A percentile compares a stretch with the other conserved stretches of the same genome.
Evolutionary conservation across 106 monocot species (phyloP).

Genomic region (Ottelia alismoides): DNA sequence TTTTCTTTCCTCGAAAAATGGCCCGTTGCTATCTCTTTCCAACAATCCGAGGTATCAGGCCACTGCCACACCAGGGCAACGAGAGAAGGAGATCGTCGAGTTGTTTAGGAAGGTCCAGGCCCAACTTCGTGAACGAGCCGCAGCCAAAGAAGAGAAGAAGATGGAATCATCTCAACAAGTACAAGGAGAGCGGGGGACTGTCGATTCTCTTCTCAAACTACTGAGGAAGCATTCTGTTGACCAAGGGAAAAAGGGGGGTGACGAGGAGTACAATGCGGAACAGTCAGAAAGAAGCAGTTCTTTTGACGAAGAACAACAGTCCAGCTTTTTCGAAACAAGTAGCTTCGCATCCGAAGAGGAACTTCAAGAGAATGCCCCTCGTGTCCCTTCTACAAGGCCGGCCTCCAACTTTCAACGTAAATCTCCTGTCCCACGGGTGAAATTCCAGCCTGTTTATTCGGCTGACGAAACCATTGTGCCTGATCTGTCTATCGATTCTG

Average conservation of each 20-base stretch:
- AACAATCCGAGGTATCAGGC: conserved; percentile 46
- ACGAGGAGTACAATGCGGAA: conserved; percentile 20
- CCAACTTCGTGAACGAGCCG: conserved; percentile 53
- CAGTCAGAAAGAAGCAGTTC: conserved; percentile 23
- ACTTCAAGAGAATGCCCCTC: conserved; percentile 9
- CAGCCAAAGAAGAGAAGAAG: conserved; percentile 61
- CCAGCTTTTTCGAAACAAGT: conserved; percentile 27
- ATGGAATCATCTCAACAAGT: conserved; percentile 46
- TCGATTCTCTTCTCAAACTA: conserved; percentile 75
- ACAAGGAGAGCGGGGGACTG: conserved; percentile 55
- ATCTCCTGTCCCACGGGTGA: conserved; percentile 70
- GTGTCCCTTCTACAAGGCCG: conserved; percentile 28
- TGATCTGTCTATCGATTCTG: neutral
- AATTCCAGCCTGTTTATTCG: conserved; percentile 65
- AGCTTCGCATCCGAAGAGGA: conserved; percentile 25
- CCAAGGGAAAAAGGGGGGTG: conserved; percentile 30
- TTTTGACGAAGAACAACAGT: conserved; percentile 36
- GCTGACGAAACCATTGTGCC: conserved; percentile 19
- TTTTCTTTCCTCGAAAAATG: conserved; percentile 51
- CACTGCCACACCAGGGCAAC: conserved; percentile 55
- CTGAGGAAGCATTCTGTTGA: conserved; percentile 65
- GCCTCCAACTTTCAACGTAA: conserved; percentile 55
- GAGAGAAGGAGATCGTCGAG: conserved; percentile 83
- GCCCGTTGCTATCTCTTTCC: conserved; percentile 44
- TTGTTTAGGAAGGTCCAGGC: conserved; percentile 78